phyloP scores from a whole-genome alignment of 257 asterid genomes.

The Buddleja alternifolia region DNA sequence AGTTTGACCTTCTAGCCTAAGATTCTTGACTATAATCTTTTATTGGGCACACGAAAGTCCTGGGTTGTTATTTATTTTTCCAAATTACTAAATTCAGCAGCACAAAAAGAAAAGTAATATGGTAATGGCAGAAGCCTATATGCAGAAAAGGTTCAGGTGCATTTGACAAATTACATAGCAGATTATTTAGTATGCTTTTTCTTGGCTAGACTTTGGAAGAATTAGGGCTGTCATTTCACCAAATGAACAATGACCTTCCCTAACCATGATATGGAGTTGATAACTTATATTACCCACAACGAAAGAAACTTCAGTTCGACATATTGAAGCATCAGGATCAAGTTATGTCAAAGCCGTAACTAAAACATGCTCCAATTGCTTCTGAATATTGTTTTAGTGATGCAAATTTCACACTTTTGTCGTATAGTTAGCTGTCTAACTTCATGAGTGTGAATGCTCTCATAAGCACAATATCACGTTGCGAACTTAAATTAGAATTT shows the following conservation, averaged over 20 bases:
- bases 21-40: neutral
- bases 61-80: neutral
- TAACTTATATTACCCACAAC: conserved; percentile 11
- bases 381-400: neutral
- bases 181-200: neutral
- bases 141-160: neutral
- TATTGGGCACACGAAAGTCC: neutral
- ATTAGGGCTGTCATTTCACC: neutral
- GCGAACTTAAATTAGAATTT: neutral
- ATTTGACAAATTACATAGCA: neutral
- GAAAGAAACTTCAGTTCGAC: neutral
- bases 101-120: neutral
- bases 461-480: neutral
- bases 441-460: neutral
- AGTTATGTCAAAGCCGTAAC: conserved; percentile 7
- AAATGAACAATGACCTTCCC: conserved; percentile 18
- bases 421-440: neutral
- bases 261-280: neutral
- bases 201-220: neutral
- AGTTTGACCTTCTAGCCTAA: neutral
- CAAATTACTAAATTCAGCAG: neutral
- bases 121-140: neutral
- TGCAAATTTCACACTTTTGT: neutral
- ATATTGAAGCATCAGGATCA: neutral
- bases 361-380: neutral